These are phyloP conservation scores for Fusarium cicatricum DNA, from an alignment of 2,329 filamentous ascomycete genomes.

Conservation along the genomic window DNA sequence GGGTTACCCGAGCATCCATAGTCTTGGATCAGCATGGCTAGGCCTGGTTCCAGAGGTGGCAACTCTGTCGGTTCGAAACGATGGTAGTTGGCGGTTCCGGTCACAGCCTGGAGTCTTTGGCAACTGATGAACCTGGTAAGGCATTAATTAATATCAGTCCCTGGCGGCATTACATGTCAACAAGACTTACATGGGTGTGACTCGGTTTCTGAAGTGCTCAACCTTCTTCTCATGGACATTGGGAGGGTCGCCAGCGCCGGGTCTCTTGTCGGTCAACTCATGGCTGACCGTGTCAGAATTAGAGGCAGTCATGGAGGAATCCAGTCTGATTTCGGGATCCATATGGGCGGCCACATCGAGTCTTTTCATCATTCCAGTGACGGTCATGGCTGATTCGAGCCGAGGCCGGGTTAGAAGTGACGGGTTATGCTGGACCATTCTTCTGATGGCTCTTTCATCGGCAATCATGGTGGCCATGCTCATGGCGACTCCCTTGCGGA, in stretches of 20 bases:
- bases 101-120: constrained; percentile 30
- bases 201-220: constrained; percentile 6
- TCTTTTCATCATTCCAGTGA: constrained; percentile 12
- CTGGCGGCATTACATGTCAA: not conserved
- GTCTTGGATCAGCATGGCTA: constrained; percentile 16
- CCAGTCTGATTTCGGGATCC: not conserved
- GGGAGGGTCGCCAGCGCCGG: constrained; percentile 5
- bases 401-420: not conserved
- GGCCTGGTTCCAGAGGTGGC: not conserved
- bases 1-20: not conserved
- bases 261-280: not conserved
- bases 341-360: constrained; percentile 13
- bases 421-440: not conserved
- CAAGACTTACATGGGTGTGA: constrained; percentile 12
- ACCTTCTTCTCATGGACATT: not conserved
- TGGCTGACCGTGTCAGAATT: constrained; percentile 2
- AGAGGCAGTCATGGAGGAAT: not conserved
- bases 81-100: constrained; percentile 19
- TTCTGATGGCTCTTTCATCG: not conserved
- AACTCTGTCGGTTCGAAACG: constrained; percentile 2
- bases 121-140: constrained; percentile 14
- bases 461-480: constrained; percentile 20
- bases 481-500: constrained; percentile 32
- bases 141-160: not conserved
- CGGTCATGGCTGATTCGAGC: constrained; percentile 1